Base-by-base conservation (phyloP, 2,329 filamentous ascomycete species). In the Dryadomyces sulphureus region DNA sequence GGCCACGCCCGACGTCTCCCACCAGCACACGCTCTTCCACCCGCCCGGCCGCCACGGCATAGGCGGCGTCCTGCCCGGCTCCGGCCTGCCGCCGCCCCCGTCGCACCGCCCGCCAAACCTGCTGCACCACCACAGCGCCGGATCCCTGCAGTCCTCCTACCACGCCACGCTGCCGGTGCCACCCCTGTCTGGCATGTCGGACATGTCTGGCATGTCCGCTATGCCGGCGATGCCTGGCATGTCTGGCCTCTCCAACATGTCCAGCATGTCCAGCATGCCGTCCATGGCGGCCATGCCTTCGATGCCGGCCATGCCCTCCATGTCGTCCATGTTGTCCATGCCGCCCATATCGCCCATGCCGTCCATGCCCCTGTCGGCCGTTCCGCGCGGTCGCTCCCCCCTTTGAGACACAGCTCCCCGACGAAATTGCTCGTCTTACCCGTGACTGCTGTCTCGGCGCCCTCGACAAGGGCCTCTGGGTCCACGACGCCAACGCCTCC, bases 371-470 rank as follows among this genome's bases (percentile, higher is more conserved):
- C 7, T n/a, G 7, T 36, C 34, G 8, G 34, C 34, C 9, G 36
- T 51, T 2, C 52, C 52, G 7, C 38, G 17, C 43, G 38, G 49
- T 52, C 8, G 44, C 50, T n/a, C 44, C 47, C 4, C 38, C 50
- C 5, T 39, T 35, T 11, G 47, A 54, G 7, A 24, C 45, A 7
- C 50, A 43, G 22, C 35, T 55, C 4, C 45, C 53, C 27, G 54
- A 56, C 17, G 54, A 57, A 27, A 46, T 56, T 16, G 45, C 51
- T 1, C 40, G 45, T 3, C 48, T 55, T n/a, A 52, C 54, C 12
- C 52, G 51, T 7, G 50, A 50, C 32, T 56, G 56, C 48, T 55
- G 49, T 35, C 27, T 50, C n/a, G 53, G 50, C 8, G 50, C 52
- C 14, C 48, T 55, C 7, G 53, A 54, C 25, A 43, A 51, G 21